phyloP scores from a whole-genome alignment of 805 yeast genomes.

The Suhomyces faveliae region DNA sequence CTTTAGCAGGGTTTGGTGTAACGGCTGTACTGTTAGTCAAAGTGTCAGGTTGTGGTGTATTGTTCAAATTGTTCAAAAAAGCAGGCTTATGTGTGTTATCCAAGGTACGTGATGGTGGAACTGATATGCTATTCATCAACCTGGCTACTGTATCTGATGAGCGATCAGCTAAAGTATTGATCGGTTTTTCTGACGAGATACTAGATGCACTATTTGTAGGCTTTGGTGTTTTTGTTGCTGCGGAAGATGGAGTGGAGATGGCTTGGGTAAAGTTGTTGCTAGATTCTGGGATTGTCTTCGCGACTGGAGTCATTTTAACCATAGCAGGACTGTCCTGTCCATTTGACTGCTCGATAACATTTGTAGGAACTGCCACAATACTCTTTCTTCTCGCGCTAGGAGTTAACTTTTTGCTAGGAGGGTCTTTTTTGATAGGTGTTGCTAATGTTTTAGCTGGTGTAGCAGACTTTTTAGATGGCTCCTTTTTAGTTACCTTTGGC shows the following conservation, averaged over 20 bases:
- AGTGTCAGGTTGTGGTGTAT: too few species aligned
- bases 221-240: not conserved
- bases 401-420: not conserved
- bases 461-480: not conserved
- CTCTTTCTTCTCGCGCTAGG: not conserved
- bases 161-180: not conserved
- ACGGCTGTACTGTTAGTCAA: too few species aligned
- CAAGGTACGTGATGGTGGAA: too few species aligned
- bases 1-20: not conserved
- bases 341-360: not conserved
- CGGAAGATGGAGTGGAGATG: too few species aligned
- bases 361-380: not conserved
- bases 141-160: not conserved
- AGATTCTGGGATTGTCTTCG: too few species aligned
- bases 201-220: not conserved
- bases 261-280: too few species aligned
- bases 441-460: not conserved
- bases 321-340: not conserved
- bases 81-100: too few species aligned
- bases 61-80: too few species aligned
- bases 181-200: not conserved
- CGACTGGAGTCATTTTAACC: not conserved
- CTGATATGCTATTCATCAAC: too few species aligned
- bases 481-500: not conserved
- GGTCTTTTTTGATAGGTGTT: not conserved